Evolutionary conservation across 163 green algal genomes (phyloP).

Genomic region (Chlorella variabilis): DNA sequence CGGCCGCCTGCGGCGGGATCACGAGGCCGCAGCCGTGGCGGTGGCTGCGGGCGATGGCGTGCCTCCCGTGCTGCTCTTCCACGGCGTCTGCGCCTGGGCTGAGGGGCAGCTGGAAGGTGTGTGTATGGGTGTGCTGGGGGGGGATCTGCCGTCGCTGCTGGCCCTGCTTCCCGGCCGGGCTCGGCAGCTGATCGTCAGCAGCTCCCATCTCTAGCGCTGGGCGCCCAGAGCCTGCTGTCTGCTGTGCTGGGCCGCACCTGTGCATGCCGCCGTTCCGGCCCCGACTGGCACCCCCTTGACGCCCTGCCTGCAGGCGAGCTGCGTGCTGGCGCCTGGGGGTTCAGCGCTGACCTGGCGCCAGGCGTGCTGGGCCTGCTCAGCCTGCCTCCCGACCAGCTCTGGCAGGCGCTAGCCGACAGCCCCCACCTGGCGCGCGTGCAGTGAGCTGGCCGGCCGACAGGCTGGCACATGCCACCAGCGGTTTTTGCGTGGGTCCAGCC

Average conservation of each 20-base stretch:
- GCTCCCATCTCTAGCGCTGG: too few species aligned
- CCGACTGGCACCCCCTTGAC: background rate
- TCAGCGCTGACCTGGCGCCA: background rate
- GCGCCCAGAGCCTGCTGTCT: background rate
- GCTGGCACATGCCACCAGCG: too few species aligned
- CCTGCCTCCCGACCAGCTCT: constrained; percentile 10
- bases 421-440: background rate
- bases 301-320: constrained; percentile 27
- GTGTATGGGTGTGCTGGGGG: background rate
- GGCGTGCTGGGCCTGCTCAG: constrained; percentile 7
- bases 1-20: background rate
- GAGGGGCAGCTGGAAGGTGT: constrained; percentile 56
- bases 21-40: background rate
- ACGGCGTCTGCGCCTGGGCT: constrained; percentile 51
- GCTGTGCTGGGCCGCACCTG: background rate
- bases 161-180: background rate
- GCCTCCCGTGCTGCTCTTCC: constrained; percentile 36
- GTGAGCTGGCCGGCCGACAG: too few species aligned
- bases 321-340: constrained; percentile 12
- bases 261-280: background rate
- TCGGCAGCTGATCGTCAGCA: too few species aligned
- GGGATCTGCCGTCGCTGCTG: too few species aligned
- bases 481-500: too few species aligned
- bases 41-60: background rate
- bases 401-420: constrained; percentile 11